These are phyloP conservation scores for Marsdenia floribunda DNA, from an alignment of 257 asterid species.

Conservation along the genomic window DNA sequence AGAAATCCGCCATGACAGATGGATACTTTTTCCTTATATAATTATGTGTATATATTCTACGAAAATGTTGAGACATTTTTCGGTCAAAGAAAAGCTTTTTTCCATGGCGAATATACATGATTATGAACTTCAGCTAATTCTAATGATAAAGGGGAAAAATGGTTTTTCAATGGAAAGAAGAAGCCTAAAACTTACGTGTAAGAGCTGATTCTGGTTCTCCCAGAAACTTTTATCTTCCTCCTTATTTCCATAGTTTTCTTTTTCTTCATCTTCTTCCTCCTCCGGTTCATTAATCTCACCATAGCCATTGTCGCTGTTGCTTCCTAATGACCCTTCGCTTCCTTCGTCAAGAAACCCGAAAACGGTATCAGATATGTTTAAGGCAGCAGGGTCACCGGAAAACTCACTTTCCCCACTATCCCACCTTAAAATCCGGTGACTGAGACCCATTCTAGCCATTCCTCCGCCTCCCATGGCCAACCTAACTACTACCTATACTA, in stretches of 20 bases:
- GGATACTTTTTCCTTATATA: background rate
- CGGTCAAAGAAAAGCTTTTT: no score
- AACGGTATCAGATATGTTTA: conserved; percentile 66
- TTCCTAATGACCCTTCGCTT: conserved; percentile 39
- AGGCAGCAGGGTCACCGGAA: conserved; percentile 40
- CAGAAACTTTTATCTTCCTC: conserved; percentile 42
- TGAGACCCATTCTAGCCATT: conserved; percentile 40
- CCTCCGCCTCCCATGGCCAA: conserved; percentile 10
- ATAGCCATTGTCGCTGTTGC: conserved; percentile 13
- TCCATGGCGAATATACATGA: no score
- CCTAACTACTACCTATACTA: background rate
- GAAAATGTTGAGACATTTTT: no score
- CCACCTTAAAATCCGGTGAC: conserved; percentile 60
- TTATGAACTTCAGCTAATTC: background rate
- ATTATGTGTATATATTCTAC: no score
- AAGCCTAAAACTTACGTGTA: conserved; percentile 46
- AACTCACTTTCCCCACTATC: conserved; percentile 37
- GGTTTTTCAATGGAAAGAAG: background rate
- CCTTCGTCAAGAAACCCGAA: conserved; percentile 66
- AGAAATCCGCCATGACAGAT: background rate
- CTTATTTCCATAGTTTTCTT: conserved; percentile 22
- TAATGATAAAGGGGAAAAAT: no score
- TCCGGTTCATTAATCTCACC: conserved; percentile 22
- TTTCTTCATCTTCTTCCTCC: conserved; percentile 31
- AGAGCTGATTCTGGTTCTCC: conserved; percentile 57